These are phyloP conservation scores for Fusarium caatingaense DNA, from an alignment of 2,329 filamentous ascomycete species.

Conservation along the genomic window DNA sequence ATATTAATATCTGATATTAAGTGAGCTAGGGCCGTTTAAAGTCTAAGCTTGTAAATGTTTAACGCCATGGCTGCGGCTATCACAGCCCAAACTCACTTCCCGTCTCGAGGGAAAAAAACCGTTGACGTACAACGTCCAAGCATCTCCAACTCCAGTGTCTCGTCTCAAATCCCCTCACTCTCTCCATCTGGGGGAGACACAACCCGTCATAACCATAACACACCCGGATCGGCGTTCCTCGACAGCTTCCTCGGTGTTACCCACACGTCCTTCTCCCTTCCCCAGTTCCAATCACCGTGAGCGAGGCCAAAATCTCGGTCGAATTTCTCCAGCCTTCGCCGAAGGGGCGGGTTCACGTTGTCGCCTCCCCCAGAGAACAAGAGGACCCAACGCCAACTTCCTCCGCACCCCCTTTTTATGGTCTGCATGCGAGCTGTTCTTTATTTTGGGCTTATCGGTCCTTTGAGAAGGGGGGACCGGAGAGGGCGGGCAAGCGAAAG, in stretches of 20 bases:
- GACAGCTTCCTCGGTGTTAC: slow-evolving; percentile 24
- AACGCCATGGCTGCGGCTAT: slow-evolving; percentile 1
- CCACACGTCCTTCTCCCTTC: slow-evolving; percentile 16
- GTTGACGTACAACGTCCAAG: slow-evolving; percentile 5
- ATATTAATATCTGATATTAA: slow-evolving; percentile 1
- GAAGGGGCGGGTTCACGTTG: slow-evolving; percentile 4
- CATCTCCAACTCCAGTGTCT: slow-evolving; percentile 1
- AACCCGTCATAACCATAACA: slow-evolving; percentile 3
- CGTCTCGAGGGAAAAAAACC: background rate
- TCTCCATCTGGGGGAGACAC: slow-evolving; percentile 23
- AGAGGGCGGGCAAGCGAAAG: slow-evolving; percentile 25
- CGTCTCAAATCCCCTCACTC: slow-evolving; percentile 18
- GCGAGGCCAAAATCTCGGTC: slow-evolving; percentile 12
- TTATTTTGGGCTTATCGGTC: slow-evolving; percentile 30
- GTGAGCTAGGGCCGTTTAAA: background rate
- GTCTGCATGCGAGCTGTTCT: slow-evolving; percentile 1
- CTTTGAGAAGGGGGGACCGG: slow-evolving; percentile 9
- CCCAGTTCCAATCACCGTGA: slow-evolving; percentile 18
- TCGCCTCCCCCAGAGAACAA: slow-evolving; percentile 28
- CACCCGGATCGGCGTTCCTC: slow-evolving; percentile 8
- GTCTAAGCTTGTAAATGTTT: background rate
- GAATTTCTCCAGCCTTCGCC: slow-evolving; percentile 18
- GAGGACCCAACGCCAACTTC: slow-evolving; percentile 10
- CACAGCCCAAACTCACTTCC: background rate
- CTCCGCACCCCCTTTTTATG: slow-evolving; percentile 25